Percentiles rank a stretch among this genome's conserved stretches.
Conservation (phyloP, 352 stramenopile genomes). For the Globisporangium radiosum region DNA sequence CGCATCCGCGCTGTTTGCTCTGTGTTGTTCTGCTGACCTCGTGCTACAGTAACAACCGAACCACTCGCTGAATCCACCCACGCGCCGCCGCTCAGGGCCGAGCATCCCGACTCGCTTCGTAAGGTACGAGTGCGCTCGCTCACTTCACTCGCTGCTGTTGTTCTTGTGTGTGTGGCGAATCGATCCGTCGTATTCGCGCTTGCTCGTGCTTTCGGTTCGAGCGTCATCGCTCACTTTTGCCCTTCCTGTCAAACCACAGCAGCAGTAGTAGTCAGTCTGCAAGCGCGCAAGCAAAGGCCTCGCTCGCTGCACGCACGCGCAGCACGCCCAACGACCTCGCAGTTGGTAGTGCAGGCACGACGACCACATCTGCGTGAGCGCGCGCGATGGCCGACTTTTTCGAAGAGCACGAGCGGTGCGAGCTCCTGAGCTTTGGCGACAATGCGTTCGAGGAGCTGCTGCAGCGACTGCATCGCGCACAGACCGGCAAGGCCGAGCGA, state of each 20-base stretch:
- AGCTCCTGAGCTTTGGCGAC: constrained; percentile 35
- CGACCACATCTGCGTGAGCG: no score
- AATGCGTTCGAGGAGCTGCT: constrained; percentile 39
- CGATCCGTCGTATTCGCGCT: not conserved
- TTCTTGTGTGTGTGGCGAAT: no score
- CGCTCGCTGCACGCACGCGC: no score
- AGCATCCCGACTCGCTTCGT: no score
- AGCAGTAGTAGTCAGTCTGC: no score
- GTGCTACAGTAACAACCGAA: not conserved
- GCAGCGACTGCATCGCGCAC: constrained; percentile 24
- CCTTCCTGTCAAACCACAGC: not conserved
- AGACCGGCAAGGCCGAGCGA: constrained; percentile 9
- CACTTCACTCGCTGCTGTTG: no score
- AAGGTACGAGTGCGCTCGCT: no score
- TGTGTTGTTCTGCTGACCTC: no score
- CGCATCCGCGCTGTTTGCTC: no score
- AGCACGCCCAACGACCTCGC: no score
- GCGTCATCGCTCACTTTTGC: not conserved
- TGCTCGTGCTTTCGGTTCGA: not conserved
- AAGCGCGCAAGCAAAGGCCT: no score
- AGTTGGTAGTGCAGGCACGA: not conserved
- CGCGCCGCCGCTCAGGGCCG: no score
- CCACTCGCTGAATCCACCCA: not conserved
- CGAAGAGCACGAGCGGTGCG: constrained; percentile 31
- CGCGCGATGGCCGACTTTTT: constrained; percentile 11